Evolutionary conservation across 768 basidiomycete species (phyloP).

Genomic region (Pleurotus pulmonarius): DNA sequence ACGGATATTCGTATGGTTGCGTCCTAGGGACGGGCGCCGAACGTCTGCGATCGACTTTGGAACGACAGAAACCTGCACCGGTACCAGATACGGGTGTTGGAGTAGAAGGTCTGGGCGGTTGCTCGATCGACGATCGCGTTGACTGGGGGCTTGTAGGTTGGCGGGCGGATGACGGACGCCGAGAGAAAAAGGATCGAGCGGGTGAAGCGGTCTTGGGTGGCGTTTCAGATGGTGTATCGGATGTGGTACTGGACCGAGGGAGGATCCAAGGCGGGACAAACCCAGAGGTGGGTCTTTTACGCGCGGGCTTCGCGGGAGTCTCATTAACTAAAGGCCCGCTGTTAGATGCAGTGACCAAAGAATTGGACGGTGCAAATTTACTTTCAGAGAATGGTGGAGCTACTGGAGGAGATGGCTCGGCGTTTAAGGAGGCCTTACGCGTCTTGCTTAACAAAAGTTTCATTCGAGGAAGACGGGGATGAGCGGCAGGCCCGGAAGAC

Average conservation of each 20-base stretch:
- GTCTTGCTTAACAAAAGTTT: slow-evolving; percentile 7
- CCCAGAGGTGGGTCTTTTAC: background rate
- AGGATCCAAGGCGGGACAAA: background rate
- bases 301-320: background rate
- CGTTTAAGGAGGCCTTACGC: background rate
- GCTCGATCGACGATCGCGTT: background rate
- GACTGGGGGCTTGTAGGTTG: background rate
- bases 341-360: too few relatives aligned
- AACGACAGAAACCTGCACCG: background rate
- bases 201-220: background rate
- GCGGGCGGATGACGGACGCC: background rate
- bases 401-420: background rate
- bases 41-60: slow-evolving; percentile 1
- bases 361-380: too few relatives aligned
- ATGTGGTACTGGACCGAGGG: background rate
- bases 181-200: background rate
- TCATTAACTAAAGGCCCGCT: background rate
- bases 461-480: slow-evolving; percentile 3
- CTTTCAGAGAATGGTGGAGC: background rate
- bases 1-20: slow-evolving; percentile 6
- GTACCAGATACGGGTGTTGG: background rate
- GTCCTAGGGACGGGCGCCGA: slow-evolving; percentile 4
- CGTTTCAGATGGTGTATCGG: background rate
- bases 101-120: background rate
- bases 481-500: background rate